Percentiles rank a stretch among this genome's conserved stretches.
Evolutionary conservation across 495 filamentous ascomycete species (phyloP).

Genomic region (Chaetomium tenue): DNA sequence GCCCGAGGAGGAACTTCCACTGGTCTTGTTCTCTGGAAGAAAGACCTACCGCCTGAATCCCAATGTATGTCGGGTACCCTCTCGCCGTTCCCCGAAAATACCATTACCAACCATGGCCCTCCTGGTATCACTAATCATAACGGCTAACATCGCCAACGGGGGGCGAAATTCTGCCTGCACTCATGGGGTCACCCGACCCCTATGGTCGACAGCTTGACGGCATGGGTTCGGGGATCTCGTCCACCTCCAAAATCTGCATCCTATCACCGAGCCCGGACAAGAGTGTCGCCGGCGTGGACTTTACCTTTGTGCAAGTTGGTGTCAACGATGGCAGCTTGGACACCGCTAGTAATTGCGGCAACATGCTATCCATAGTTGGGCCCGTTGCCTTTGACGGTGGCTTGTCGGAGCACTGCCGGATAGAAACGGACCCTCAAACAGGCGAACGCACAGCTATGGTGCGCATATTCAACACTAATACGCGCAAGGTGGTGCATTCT

Average conservation of each 20-base stretch:
- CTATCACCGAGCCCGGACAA: slow-evolving; percentile 47
- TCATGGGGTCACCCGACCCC: slow-evolving; percentile 67
- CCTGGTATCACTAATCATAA: neutral
- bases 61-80: slow-evolving; percentile 41
- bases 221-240: slow-evolving; percentile 67
- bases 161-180: slow-evolving; percentile 57
- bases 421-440: slow-evolving; percentile 25
- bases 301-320: slow-evolving; percentile 69
- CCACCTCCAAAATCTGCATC: slow-evolving; percentile 69
- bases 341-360: slow-evolving; percentile 70
- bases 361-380: slow-evolving; percentile 67
- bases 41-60: slow-evolving; percentile 49
- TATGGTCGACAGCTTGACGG: slow-evolving; percentile 70
- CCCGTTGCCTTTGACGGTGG: slow-evolving; percentile 61
- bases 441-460: slow-evolving; percentile 40
- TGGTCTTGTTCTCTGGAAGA: slow-evolving; percentile 59
- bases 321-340: slow-evolving; percentile 59
- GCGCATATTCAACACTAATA: slow-evolving; percentile 52
- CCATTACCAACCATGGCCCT: neutral
- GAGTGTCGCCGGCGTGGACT: slow-evolving; percentile 64
- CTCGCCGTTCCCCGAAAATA: neutral
- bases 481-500: slow-evolving; percentile 48
- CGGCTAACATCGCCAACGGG: slow-evolving; percentile 6
- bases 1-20: slow-evolving; percentile 73
- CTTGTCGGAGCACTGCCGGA: slow-evolving; percentile 35